Evolutionary conservation across 73 alveolate species (phyloP).

Genomic region (Tetrahymena elliotti): DNA sequence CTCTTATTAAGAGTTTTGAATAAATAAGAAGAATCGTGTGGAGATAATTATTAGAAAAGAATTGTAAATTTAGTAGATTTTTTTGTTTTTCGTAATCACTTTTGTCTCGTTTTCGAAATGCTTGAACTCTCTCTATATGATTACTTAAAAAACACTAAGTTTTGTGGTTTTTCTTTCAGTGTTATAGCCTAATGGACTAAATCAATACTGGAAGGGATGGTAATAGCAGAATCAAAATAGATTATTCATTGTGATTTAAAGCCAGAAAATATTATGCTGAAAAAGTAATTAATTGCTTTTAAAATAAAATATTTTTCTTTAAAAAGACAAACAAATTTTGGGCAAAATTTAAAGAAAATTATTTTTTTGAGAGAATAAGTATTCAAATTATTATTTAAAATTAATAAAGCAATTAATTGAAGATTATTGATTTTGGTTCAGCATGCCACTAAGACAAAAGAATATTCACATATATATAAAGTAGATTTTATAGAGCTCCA

Average conservation of each 20-base stretch:
- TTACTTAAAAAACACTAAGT: neutral
- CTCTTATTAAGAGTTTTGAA: slow-evolving; percentile 6
- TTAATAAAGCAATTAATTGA: neutral
- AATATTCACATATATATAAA: slow-evolving; percentile 11
- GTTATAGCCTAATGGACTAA: slow-evolving; percentile 7
- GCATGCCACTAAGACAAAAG: slow-evolving; percentile 16
- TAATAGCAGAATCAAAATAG: slow-evolving; percentile 26
- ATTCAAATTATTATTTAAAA: neutral
- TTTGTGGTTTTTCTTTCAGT: slow-evolving; percentile 19
- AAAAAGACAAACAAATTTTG: too few relatives aligned
- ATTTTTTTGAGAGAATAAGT: too few relatives aligned
- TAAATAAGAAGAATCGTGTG: neutral
- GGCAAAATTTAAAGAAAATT: too few relatives aligned
- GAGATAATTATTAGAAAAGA: neutral
- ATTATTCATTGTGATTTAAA: slow-evolving; percentile 40
- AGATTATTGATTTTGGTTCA: slow-evolving; percentile 43
- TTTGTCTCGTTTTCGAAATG: slow-evolving; percentile 34
- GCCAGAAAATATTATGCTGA: slow-evolving; percentile 41
- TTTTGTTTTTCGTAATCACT: slow-evolving; percentile 21
- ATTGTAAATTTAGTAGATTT: slow-evolving; percentile 16
- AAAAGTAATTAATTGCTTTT: neutral
- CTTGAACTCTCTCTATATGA: slow-evolving; percentile 2
- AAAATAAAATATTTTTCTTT: neutral
- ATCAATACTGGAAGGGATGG: slow-evolving; percentile 7
- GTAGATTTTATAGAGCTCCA: slow-evolving; percentile 43